These are phyloP conservation scores for Podila minutissima DNA, from an alignment of 192 early-diverging fungal genomes.

Conservation along the genomic window DNA sequence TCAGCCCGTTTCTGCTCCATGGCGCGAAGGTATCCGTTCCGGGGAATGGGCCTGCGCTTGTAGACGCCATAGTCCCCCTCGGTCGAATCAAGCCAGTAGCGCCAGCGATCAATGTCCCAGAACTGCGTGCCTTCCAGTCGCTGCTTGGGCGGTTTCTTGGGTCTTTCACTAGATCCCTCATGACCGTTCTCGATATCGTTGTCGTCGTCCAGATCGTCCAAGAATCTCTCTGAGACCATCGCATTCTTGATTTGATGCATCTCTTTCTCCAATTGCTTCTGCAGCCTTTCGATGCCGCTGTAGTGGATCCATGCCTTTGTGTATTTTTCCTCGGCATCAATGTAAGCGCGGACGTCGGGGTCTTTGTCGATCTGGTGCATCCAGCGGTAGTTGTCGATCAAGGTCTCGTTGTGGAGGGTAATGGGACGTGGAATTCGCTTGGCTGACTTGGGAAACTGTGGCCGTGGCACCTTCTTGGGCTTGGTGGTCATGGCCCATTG, in stretches of 20 bases:
- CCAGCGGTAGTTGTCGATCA: conserved; percentile 43
- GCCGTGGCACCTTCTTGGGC: not conserved
- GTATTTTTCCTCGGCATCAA: conserved; percentile 28
- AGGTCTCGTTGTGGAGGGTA: conserved; percentile 35
- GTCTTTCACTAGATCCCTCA: not conserved
- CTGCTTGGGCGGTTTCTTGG: not conserved
- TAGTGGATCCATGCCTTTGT: conserved; percentile 22
- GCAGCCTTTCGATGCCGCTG: conserved; percentile 12
- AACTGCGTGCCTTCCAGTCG: conserved; percentile 28
- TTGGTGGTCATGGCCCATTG: too few species aligned
- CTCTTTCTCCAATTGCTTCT: conserved; percentile 31
- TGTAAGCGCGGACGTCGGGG: conserved; percentile 32
- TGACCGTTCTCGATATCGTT: not conserved
- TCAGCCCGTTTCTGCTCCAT: not conserved
- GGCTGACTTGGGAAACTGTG: conserved; percentile 8
- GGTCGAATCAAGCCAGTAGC: conserved; percentile 34
- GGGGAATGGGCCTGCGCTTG: conserved; percentile 20
- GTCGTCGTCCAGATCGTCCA: not conserved
- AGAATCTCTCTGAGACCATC: not conserved
- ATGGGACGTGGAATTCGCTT: conserved; percentile 42
- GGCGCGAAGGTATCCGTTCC: not conserved
- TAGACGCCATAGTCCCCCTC: conserved; percentile 24
- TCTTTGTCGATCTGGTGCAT: conserved; percentile 37
- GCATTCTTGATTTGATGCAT: conserved; percentile 9
- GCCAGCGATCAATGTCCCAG: conserved; percentile 47